These are phyloP conservation scores for Fomitopsis palustris DNA, from an alignment of 1,284 basidiomycete species.

Conservation along the genomic window DNA sequence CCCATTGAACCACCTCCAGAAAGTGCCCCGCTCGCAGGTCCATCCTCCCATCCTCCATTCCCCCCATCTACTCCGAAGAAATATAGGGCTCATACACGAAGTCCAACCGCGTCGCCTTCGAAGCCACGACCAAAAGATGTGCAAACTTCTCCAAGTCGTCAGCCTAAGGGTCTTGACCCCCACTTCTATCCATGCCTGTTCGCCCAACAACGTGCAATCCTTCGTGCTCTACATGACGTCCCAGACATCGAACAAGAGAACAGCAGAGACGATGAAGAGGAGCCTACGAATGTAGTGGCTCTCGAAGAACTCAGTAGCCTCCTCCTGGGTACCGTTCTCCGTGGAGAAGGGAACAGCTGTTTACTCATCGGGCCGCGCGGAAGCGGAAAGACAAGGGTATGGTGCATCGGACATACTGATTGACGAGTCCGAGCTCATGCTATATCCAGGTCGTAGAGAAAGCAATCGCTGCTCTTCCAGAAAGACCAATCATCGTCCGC, in stretches of 20 bases:
- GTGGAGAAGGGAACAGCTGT: constrained; percentile 90
- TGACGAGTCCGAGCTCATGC: not conserved
- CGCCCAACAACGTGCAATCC: constrained; percentile 56
- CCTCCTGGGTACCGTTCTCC: constrained; percentile 66
- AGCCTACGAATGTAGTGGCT: constrained; percentile 47
- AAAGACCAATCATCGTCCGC: constrained; percentile 68
- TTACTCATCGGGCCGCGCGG: constrained; percentile 80
- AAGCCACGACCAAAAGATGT: constrained; percentile 22
- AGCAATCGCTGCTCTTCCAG: constrained; percentile 42
- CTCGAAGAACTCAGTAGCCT: constrained; percentile 56
- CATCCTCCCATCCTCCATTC: not conserved
- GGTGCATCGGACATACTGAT: constrained; percentile 25
- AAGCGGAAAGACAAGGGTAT: constrained; percentile 80
- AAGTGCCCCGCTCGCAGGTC: not conserved
- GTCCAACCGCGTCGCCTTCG: constrained; percentile 16
- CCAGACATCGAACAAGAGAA: constrained; percentile 18
- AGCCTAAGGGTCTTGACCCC: constrained; percentile 28
- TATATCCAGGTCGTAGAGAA: constrained; percentile 51
- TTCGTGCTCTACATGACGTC: constrained; percentile 42
- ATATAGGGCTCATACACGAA: not conserved
- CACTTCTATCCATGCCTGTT: constrained; percentile 42
- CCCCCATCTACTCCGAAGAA: not conserved
- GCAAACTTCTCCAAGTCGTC: constrained; percentile 17
- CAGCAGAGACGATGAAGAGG: constrained; percentile 27
- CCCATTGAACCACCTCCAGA: not conserved